These are phyloP conservation scores for Neurospora sp. DNA, from an alignment of 2,329 filamentous ascomycete genomes.

Conservation along the genomic window DNA sequence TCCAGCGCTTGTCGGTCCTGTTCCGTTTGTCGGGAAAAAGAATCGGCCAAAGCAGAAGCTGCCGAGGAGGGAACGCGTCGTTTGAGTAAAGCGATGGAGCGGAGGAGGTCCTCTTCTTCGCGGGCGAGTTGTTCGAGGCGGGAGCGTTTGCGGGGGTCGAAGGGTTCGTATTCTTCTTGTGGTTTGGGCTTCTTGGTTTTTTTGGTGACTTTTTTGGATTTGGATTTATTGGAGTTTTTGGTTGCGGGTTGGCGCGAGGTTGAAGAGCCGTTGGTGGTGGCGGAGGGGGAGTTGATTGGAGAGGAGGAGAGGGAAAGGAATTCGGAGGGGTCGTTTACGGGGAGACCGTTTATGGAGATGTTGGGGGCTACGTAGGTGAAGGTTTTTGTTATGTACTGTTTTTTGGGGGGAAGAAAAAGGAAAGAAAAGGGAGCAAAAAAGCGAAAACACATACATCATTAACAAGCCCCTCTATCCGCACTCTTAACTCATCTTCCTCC, in stretches of 20 bases:
- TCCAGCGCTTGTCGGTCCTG: conserved; percentile 39
- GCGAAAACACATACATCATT: conserved; percentile 35
- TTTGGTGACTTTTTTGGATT: background rate
- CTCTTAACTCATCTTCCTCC: conserved; percentile 46
- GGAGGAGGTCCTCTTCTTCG: conserved; percentile 54
- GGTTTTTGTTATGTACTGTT: conserved; percentile 51
- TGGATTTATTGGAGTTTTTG: background rate
- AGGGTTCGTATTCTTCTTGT: conserved; percentile 41
- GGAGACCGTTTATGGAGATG: conserved; percentile 53
- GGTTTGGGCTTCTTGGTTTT: conserved; percentile 20
- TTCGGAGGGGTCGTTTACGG: conserved; percentile 30
- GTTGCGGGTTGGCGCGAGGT: background rate
- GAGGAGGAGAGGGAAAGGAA: conserved; percentile 22
- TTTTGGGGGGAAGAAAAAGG: background rate
- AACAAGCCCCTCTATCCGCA: conserved; percentile 49
- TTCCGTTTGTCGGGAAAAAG: conserved; percentile 28
- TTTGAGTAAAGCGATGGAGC: conserved; percentile 53
- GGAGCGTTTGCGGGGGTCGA: conserved; percentile 48
- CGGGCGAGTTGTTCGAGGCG: conserved; percentile 50
- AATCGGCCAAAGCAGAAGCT: conserved; percentile 33
- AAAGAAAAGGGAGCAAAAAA: background rate
- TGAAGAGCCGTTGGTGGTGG: background rate
- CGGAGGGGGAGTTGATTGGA: background rate
- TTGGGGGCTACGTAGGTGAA: conserved; percentile 50
- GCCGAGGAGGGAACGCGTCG: conserved; percentile 38